A percentile compares a stretch with the other conserved stretches of the same genome.
phyloP scores from a whole-genome alignment of 2,329 filamentous ascomycete species.

The Tolypocladium sp. region DNA sequence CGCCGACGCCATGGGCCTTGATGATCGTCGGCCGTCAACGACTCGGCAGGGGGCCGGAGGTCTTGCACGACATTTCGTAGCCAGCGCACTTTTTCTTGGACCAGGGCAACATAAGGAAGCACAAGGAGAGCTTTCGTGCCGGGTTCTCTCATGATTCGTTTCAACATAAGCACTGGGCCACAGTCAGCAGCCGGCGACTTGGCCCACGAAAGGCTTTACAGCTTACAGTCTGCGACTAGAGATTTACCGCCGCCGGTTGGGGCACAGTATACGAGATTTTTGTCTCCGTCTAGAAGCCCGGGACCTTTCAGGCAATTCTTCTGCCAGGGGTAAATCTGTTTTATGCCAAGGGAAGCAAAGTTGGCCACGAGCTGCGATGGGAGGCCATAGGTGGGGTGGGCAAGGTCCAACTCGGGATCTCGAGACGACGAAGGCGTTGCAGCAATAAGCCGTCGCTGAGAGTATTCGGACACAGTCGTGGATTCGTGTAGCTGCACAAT shows the following conservation, averaged over 20 bases:
- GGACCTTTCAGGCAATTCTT: constrained; percentile 62
- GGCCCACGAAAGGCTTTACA: not conserved
- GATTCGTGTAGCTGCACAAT: constrained; percentile 28
- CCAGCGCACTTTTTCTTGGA: constrained; percentile 73
- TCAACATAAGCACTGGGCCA: constrained; percentile 57
- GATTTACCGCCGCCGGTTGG: constrained; percentile 74
- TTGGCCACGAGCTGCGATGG: constrained; percentile 53
- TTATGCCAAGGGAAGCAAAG: constrained; percentile 57
- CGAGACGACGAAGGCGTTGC: constrained; percentile 42
- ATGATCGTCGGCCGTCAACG: constrained; percentile 22
- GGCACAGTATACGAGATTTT: constrained; percentile 70
- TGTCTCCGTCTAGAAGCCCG: constrained; percentile 54
- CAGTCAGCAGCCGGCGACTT: constrained; percentile 6
- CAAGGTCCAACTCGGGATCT: constrained; percentile 51
- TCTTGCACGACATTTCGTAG: constrained; percentile 55
- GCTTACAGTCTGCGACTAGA: constrained; percentile 53
- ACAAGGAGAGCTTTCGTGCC: constrained; percentile 62
- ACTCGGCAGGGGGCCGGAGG: constrained; percentile 18
- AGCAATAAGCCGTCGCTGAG: constrained; percentile 42
- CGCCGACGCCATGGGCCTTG: constrained; percentile 42
- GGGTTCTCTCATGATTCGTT: constrained; percentile 54
- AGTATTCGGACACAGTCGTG: constrained; percentile 38
- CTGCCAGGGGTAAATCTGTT: constrained; percentile 71
- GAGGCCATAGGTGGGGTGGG: constrained; percentile 54
- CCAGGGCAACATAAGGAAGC: constrained; percentile 68